Conservation (phyloP, 345 rosid genomes). For the Aquilaria yunnanensis region DNA sequence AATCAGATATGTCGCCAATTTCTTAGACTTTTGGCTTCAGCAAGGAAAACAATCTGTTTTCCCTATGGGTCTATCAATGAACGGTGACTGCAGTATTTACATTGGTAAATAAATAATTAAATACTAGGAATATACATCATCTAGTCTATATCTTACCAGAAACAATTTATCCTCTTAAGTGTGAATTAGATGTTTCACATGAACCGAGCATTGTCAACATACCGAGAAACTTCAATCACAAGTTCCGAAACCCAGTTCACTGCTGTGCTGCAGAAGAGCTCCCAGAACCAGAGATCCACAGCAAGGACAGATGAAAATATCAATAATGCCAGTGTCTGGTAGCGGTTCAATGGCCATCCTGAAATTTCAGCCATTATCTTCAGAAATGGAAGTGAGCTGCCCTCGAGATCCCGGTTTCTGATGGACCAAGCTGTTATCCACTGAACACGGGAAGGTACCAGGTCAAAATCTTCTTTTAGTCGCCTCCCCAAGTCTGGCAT, state of each 20-base stretch:
- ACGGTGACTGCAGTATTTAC: not conserved
- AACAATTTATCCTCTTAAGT: not conserved
- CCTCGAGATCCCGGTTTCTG: slow-evolving; percentile 37
- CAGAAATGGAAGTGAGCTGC: slow-evolving; percentile 54
- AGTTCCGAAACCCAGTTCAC: slow-evolving; percentile 51
- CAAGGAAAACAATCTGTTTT: not conserved
- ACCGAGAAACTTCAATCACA: slow-evolving; percentile 30
- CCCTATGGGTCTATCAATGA: slow-evolving; percentile 10
- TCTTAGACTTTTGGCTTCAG: not conserved
- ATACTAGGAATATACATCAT: not conserved
- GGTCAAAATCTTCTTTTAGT: slow-evolving; percentile 63
- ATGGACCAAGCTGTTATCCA: slow-evolving; percentile 98
- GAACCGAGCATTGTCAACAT: slow-evolving; percentile 31
- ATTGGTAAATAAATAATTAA: slow-evolving; percentile 3
- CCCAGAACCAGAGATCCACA: slow-evolving; percentile 86
- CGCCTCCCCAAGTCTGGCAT: slow-evolving; percentile 94
- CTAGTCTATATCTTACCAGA: not conserved
- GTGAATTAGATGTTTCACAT: slow-evolving; percentile 18
- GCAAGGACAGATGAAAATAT: slow-evolving; percentile 77
- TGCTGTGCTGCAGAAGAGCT: slow-evolving; percentile 56
- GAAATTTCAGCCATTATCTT: slow-evolving; percentile 59
- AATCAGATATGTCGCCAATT: not conserved
- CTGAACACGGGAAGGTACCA: slow-evolving; percentile 48
- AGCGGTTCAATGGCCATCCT: slow-evolving; percentile 86
- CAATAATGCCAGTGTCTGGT: slow-evolving; percentile 76